A percentile compares a stretch with the other conserved stretches of the same genome.
These are phyloP conservation scores for Aspergillus tanneri DNA, from an alignment of 2,329 filamentous ascomycete genomes.

Conservation along the genomic window DNA sequence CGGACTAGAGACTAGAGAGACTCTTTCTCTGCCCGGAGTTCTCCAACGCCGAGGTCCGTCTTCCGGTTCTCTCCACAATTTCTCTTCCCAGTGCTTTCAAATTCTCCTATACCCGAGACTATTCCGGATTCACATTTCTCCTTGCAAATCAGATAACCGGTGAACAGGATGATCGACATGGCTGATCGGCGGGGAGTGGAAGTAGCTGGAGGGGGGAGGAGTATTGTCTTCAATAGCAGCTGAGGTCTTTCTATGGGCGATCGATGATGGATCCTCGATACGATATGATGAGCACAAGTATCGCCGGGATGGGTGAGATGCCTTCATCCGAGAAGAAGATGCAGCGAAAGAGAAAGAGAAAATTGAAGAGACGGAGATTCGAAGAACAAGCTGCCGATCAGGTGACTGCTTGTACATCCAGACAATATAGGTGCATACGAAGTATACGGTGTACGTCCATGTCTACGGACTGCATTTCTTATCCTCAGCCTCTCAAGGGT, in stretches of 20 bases:
- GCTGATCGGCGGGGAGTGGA: neutral
- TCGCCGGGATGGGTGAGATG: neutral
- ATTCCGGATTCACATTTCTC: neutral
- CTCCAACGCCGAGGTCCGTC: constrained; percentile 21
- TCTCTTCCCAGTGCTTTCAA: neutral
- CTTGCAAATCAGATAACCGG: neutral
- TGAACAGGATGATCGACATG: neutral
- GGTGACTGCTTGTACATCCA: neutral
- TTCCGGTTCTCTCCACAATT: neutral
- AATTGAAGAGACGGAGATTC: neutral
- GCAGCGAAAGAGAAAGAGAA: neutral
- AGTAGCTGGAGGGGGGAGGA: neutral
- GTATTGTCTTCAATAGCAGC: constrained; percentile 3
- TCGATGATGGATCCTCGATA: neutral
- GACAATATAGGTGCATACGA: neutral
- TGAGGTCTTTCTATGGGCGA: constrained; percentile 1
- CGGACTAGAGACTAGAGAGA: too few relatives aligned
- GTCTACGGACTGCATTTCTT: too few relatives aligned
- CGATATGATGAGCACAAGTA: neutral
- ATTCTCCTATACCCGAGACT: neutral
- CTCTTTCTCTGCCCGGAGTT: constrained; percentile 16
- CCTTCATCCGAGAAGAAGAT: neutral
- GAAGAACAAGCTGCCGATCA: neutral
- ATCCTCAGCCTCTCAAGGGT: too few relatives aligned
- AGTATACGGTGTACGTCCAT: too few relatives aligned